Conservation (phyloP, 2,329 filamentous ascomycete genomes). For the Alternaria hordeiaustralica region DNA sequence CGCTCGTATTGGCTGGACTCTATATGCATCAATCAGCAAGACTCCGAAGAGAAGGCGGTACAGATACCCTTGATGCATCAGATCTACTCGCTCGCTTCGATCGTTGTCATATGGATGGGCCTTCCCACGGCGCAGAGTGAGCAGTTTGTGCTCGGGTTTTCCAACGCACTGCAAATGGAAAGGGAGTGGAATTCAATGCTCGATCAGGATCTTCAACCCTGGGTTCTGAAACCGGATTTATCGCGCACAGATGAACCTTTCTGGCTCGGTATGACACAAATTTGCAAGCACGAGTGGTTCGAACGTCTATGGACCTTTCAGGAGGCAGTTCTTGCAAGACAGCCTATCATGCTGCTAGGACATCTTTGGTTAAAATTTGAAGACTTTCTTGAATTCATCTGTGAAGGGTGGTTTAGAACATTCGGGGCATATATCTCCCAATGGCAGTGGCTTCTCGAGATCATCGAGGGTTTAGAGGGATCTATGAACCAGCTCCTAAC, state of each 20-base stretch:
- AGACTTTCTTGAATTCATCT: neutral
- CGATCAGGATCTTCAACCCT: neutral
- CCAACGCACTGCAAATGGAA: rapidly evolving
- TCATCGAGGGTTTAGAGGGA: rapidly evolving
- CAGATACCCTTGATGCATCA: neutral
- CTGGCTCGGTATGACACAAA: neutral
- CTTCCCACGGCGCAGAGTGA: neutral
- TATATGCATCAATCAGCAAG: neutral
- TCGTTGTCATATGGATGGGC: neutral
- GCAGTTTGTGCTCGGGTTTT: neutral
- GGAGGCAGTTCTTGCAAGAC: neutral
- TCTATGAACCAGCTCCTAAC: rapidly evolving
- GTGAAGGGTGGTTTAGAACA: neutral
- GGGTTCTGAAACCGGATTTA: neutral
- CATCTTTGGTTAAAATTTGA: neutral
- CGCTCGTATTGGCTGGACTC: neutral
- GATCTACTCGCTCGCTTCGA: neutral
- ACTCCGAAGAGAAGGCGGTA: neutral
- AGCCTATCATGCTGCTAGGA: neutral
- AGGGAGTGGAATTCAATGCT: neutral
- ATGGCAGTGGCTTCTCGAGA: neutral
- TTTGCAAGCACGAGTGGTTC: neutral
- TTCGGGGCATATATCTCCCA: neutral
- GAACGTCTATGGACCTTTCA: neutral
- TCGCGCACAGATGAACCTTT: rapidly evolving